Evolutionary conservation across 2,329 filamentous ascomycete species (phyloP).

Genomic region (Sporothrix inflata): DNA sequence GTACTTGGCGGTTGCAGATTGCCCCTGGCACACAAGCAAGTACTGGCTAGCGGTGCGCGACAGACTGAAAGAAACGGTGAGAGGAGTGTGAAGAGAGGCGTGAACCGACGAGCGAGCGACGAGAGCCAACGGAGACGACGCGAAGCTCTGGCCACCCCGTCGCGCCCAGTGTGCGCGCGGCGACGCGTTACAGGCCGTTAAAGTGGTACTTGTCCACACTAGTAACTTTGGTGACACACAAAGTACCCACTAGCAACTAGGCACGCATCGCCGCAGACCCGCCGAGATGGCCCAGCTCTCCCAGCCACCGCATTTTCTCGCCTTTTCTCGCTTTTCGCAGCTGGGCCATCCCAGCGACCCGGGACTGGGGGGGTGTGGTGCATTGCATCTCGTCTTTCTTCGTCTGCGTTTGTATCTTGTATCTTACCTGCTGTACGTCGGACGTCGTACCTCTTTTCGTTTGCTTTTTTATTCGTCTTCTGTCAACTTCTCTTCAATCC

Average conservation of each 20-base stretch:
- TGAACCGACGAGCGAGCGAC: not conserved
- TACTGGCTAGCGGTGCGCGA: not conserved
- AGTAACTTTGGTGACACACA: accelerated
- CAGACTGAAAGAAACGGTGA: not conserved
- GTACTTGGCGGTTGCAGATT: not conserved
- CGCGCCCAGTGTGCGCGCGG: conserved; percentile 17
- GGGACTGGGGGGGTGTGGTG: not conserved
- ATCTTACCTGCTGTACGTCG: no score
- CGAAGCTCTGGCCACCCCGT: not conserved
- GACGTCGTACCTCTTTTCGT: not conserved
- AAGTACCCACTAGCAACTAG: conserved; percentile 29
- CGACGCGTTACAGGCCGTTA: conserved; percentile 24
- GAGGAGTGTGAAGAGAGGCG: not conserved
- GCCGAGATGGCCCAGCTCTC: conserved; percentile 27
- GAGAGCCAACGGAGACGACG: conserved; percentile 2
- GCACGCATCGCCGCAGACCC: conserved; percentile 23
- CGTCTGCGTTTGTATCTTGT: not conserved
- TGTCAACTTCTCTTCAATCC: not conserved
- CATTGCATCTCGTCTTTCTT: not conserved
- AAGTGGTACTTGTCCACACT: conserved; percentile 9
- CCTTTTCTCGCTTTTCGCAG: not conserved
- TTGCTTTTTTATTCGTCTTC: not conserved
- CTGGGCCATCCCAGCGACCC: not conserved
- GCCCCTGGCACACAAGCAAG: not conserved
- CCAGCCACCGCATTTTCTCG: conserved; percentile 33